Evolutionary conservation across 78 protist species (phyloP).

Genomic region (Dictyostelium intermedium): DNA sequence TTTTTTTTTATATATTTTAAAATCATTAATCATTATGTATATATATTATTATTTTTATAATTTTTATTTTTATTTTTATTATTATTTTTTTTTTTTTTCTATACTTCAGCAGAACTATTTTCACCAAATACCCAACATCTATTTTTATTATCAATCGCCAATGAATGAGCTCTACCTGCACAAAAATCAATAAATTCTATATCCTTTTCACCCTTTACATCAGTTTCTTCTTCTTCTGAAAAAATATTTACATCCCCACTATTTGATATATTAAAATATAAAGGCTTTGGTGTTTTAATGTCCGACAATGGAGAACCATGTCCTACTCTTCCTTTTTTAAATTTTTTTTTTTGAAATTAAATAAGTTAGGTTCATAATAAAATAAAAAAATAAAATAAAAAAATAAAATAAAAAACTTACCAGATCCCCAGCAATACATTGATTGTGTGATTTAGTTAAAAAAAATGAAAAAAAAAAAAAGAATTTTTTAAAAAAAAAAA

Average conservation of each 20-base stretch:
- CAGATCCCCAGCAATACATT: neutral
- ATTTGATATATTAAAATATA: neutral
- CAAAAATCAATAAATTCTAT: neutral
- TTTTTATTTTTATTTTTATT: too few species aligned
- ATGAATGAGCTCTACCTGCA: neutral
- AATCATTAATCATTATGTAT: neutral
- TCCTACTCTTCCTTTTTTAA: neutral
- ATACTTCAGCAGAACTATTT: neutral
- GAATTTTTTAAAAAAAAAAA: neutral
- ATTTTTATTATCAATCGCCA: neutral
- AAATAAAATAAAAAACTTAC: neutral
- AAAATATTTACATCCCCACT: neutral
- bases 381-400: neutral
- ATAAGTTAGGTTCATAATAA: neutral
- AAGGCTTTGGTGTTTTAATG: neutral
- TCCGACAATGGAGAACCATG: neutral
- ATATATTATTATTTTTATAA: too few species aligned
- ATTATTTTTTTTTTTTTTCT: neutral
- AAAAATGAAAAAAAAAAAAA: neutral
- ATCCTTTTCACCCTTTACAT: neutral
- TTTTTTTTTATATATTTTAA: neutral
- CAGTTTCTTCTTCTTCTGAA: neutral
- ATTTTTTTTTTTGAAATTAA: too few species aligned
- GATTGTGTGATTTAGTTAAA: too few species aligned
- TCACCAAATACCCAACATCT: conserved; percentile 20